Evolutionary conservation across 106 monocot species (phyloP).

Genomic region (Platanthera guangdongensis): DNA sequence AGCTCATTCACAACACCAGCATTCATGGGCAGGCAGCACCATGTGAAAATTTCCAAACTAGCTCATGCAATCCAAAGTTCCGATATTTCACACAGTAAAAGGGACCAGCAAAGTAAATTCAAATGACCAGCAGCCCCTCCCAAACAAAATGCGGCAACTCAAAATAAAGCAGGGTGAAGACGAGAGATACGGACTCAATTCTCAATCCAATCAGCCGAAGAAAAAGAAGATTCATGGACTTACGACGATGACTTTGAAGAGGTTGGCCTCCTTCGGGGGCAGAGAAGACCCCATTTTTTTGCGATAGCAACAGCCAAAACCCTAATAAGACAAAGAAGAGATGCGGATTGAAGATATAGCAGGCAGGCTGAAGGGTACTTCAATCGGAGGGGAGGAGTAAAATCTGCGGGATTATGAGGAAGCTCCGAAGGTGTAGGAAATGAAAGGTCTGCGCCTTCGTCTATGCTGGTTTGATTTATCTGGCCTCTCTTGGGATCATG

Average conservation of each 20-base stretch:
- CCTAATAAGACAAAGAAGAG: constrained; percentile 4
- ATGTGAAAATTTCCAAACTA: not conserved
- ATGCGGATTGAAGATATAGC: not conserved
- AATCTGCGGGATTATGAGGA: not conserved
- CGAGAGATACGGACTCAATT: not conserved
- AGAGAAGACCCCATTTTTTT: constrained; percentile 57
- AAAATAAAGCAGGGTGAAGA: not conserved
- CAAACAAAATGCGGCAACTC: not conserved
- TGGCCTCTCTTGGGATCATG: constrained; percentile 2
- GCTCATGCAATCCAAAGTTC: not conserved
- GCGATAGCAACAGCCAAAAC: not conserved
- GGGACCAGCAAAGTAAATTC: not conserved
- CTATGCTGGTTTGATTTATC: not conserved
- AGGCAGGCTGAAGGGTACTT: not conserved
- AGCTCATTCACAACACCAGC: not conserved
- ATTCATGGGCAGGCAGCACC: not conserved
- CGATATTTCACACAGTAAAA: not conserved
- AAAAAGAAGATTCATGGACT: constrained; percentile 14
- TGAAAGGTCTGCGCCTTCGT: not conserved
- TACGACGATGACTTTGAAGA: constrained; percentile 99
- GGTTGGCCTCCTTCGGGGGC: constrained; percentile 90
- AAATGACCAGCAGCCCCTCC: not conserved
- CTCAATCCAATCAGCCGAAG: not conserved
- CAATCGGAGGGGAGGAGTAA: too few species aligned
- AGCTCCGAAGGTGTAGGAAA: not conserved